Evolutionary conservation across 306 rosid genomes (phyloP).

Genomic region (Carpinus fangiana): DNA sequence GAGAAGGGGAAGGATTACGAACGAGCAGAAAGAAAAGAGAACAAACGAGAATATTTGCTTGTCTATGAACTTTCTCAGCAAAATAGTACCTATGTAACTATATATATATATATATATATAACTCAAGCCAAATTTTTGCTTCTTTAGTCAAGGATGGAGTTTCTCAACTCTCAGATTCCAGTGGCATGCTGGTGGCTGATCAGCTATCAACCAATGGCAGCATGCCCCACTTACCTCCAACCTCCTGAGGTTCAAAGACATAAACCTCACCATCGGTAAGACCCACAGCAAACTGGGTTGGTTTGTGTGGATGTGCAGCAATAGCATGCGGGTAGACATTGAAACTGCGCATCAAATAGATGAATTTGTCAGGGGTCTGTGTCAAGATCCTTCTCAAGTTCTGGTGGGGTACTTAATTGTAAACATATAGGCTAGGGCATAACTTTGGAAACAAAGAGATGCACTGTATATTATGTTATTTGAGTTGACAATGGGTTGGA

Average conservation of each 20-base stretch:
- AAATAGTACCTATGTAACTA: too few relatives aligned
- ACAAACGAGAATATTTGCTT: too few relatives aligned
- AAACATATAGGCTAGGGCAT: neutral
- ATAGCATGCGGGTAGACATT: constrained; percentile 20
- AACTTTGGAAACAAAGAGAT: neutral
- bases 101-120: too few relatives aligned
- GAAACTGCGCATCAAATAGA: constrained; percentile 25
- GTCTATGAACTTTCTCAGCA: too few relatives aligned
- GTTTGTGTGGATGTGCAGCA: constrained; percentile 35
- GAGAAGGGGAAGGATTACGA: too few relatives aligned
- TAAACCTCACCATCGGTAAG: constrained; percentile 24
- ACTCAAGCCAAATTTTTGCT: neutral
- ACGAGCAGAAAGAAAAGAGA: too few relatives aligned
- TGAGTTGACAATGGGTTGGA: too few relatives aligned
- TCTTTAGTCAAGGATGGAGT: neutral
- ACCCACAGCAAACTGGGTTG: constrained; percentile 36
- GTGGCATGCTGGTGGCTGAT: neutral
- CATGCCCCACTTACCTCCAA: constrained; percentile 10
- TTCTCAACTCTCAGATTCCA: neutral
- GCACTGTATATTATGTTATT: neutral
- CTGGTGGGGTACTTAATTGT: neutral
- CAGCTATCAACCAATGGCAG: neutral
- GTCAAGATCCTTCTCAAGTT: neutral
- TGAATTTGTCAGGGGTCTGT: neutral
- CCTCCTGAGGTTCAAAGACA: constrained; percentile 33